Evolutionary conservation across 805 yeast species (phyloP).

Genomic region (Starmera quercuum): DNA sequence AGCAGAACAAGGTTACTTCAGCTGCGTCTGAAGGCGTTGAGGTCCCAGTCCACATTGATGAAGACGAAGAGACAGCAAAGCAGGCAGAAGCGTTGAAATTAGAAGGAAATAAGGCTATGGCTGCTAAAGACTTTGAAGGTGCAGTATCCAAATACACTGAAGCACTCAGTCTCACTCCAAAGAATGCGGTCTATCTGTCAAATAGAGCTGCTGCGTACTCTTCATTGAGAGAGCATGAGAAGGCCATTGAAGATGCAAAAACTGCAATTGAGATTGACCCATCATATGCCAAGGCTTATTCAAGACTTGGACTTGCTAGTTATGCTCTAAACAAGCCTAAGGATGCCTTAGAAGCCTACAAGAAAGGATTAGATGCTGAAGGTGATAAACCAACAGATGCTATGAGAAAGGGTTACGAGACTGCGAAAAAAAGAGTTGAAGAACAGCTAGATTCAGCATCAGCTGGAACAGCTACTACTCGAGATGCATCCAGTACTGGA

Average conservation of each 20-base stretch:
- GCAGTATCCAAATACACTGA: slow-evolving; percentile 77
- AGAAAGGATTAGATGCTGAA: slow-evolving; percentile 79
- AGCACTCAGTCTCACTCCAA: slow-evolving; percentile 64
- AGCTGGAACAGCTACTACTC: slow-evolving; percentile 20
- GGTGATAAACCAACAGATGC: slow-evolving; percentile 81
- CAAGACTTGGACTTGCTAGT: slow-evolving; percentile 89
- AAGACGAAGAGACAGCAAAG: slow-evolving; percentile 47
- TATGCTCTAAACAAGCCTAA: slow-evolving; percentile 92
- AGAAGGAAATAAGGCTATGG: slow-evolving; percentile 89
- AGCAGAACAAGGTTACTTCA: slow-evolving; percentile 11
- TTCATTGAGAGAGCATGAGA: slow-evolving; percentile 61
- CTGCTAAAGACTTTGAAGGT: slow-evolving; percentile 54
- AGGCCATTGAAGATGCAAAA: slow-evolving; percentile 80
- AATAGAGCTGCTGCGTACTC: slow-evolving; percentile 97
- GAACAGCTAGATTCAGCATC: slow-evolving; percentile 48
- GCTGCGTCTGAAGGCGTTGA: slow-evolving; percentile 20
- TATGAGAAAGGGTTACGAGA: slow-evolving; percentile 88
- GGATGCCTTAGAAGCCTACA: slow-evolving; percentile 86
- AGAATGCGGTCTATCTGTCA: slow-evolving; percentile 78
- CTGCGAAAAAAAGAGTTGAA: slow-evolving; percentile 83
- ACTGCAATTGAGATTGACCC: slow-evolving; percentile 75
- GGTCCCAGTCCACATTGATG: slow-evolving; percentile 36
- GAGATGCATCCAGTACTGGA: slow-evolving; percentile 18
- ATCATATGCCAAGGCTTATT: slow-evolving; percentile 82
- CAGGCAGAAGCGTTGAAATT: slow-evolving; percentile 80